Conservation (phyloP, 2,329 filamentous ascomycete genomes). For the Monosporascus sp. region DNA sequence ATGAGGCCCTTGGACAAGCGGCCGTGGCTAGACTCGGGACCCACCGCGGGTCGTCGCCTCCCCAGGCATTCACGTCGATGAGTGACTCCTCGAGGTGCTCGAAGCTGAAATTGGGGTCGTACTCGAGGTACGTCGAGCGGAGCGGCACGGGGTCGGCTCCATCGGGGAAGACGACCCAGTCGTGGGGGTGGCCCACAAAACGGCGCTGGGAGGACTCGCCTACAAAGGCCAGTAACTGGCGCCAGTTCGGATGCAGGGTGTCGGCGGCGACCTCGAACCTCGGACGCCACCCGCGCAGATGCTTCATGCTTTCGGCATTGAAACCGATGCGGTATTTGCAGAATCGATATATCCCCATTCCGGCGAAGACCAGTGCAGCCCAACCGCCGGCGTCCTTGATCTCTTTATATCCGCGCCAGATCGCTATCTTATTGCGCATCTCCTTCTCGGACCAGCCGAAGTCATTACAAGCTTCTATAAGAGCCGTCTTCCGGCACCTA, state of each 20-base stretch:
- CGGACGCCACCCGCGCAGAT: slow-evolving; percentile 37
- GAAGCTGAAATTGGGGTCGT: slow-evolving; percentile 42
- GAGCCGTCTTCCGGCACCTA: slow-evolving; percentile 45
- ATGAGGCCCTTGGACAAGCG: slow-evolving; percentile 13
- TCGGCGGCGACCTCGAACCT: slow-evolving; percentile 49
- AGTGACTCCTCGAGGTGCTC: slow-evolving; percentile 44
- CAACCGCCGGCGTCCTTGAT: slow-evolving; percentile 53
- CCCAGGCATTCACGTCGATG: slow-evolving; percentile 44
- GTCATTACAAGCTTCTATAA: slow-evolving; percentile 47
- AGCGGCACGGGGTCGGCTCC: slow-evolving; percentile 35
- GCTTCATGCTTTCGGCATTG: slow-evolving; percentile 42
- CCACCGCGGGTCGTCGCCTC: slow-evolving; percentile 43
- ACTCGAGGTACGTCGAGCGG: slow-evolving; percentile 39
- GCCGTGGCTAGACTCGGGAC: slow-evolving; percentile 24
- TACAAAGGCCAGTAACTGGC: slow-evolving; percentile 42
- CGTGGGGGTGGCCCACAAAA: slow-evolving; percentile 45
- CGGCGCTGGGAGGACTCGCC: slow-evolving; percentile 34
- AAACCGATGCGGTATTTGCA: slow-evolving; percentile 56
- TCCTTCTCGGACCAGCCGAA: slow-evolving; percentile 55
- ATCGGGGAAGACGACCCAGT: slow-evolving; percentile 44
- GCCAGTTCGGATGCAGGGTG: slow-evolving; percentile 49
- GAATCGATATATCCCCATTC: slow-evolving; percentile 53
- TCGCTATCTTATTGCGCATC: slow-evolving; percentile 41
- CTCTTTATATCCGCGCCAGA: slow-evolving; percentile 56
- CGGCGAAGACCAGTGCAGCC: slow-evolving; percentile 50